Evolutionary conservation across 192 early-diverging fungal species (phyloP).

Genomic region (Podila clonocystis): DNA sequence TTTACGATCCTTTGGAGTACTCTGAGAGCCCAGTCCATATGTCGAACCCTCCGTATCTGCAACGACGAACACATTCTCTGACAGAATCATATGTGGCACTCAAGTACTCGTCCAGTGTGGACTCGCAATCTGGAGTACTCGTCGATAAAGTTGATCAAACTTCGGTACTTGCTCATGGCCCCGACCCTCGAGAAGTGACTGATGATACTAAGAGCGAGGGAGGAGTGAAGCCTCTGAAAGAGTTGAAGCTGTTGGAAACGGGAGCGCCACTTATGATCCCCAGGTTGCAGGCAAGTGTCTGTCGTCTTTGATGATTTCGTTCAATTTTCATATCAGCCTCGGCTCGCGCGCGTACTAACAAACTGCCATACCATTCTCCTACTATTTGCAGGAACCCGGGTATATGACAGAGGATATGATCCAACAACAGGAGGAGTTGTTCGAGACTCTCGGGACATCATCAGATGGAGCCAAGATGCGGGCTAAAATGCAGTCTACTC

Average conservation of each 20-base stretch:
- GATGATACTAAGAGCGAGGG: conserved; percentile 62
- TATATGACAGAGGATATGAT: conserved; percentile 93
- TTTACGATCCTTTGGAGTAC: conserved; percentile 38
- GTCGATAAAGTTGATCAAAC: conserved; percentile 24
- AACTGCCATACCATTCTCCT: conserved; percentile 4
- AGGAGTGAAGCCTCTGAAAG: conserved; percentile 53
- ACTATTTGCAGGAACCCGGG: conserved; percentile 65
- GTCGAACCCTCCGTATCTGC: conserved; percentile 32
- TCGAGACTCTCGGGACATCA: conserved; percentile 82
- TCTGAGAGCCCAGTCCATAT: conserved; percentile 18
- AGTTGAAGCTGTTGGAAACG: conserved; percentile 63
- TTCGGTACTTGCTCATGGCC: conserved; percentile 21
- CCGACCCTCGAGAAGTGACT: conserved; percentile 41
- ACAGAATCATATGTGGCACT: conserved; percentile 63
- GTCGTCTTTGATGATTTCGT: too few relatives aligned
- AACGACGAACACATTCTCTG: conserved; percentile 41
- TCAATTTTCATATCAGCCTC: too few relatives aligned
- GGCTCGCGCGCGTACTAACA: neutral
- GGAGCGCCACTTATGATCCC: conserved; percentile 76
- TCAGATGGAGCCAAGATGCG: conserved; percentile 75
- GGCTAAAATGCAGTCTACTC: conserved; percentile 80
- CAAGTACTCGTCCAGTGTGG: conserved; percentile 58
- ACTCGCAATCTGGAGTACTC: conserved; percentile 45
- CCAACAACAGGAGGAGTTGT: conserved; percentile 77
- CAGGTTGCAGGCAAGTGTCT: conserved; percentile 63